These are phyloP conservation scores for Trichoderma sp. DNA, from an alignment of 2,329 filamentous ascomycete species.

Conservation along the genomic window DNA sequence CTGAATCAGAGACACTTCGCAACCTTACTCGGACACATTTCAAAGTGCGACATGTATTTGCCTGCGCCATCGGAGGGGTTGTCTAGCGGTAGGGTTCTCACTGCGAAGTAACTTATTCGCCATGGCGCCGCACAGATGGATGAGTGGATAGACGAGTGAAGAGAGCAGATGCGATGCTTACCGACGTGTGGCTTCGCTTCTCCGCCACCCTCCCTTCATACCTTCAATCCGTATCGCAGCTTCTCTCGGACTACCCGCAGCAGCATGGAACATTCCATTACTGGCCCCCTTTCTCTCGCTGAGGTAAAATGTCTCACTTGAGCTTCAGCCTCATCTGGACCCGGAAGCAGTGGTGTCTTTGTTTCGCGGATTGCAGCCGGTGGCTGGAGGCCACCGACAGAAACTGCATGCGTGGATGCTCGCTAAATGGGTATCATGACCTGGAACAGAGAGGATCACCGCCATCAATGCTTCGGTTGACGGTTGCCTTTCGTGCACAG, in stretches of 20 bases:
- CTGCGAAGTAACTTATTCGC: neutral
- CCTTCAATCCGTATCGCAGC: neutral
- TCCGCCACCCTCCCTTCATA: neutral
- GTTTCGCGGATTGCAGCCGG: neutral
- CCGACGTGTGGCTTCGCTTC: neutral
- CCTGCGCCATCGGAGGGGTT: slow-evolving; percentile 1
- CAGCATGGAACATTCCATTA: slow-evolving; percentile 17
- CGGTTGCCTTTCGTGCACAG: neutral
- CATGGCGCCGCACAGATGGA: neutral
- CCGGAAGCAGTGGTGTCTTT: neutral
- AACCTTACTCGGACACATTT: neutral
- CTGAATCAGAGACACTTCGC: neutral
- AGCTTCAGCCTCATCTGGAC: neutral
- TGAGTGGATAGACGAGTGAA: neutral
- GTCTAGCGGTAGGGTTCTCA: neutral
- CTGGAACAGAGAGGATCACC: neutral
- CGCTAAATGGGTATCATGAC: neutral
- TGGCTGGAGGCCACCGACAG: neutral
- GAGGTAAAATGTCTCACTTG: slow-evolving; percentile 16
- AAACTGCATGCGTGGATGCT: slow-evolving; percentile 2
- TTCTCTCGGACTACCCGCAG: neutral
- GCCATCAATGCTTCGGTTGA: neutral
- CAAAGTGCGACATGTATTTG: neutral
- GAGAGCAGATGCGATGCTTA: neutral
- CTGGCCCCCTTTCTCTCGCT: neutral